phyloP scores from a whole-genome alignment of 805 yeast species.

The Yamadazyma endophytica region DNA sequence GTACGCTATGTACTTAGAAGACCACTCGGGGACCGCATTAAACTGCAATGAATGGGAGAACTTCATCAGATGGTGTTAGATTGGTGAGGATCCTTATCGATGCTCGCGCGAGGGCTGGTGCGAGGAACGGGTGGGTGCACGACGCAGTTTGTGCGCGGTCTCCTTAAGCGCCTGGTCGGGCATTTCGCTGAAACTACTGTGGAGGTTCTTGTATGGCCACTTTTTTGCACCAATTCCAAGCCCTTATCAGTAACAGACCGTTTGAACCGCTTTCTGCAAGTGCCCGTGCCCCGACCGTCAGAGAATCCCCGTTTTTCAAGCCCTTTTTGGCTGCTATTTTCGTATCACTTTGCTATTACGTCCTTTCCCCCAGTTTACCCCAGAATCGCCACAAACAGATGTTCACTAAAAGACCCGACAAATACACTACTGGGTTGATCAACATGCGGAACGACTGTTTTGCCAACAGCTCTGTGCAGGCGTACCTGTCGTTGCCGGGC shows the following conservation, averaged over 20 bases:
- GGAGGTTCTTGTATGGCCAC: too few species aligned
- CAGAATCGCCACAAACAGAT: constrained; percentile 13
- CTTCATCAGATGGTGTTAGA: constrained; percentile 82
- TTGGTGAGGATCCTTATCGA: not conserved
- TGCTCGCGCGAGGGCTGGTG: not conserved
- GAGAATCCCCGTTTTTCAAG: not conserved
- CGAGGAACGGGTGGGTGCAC: constrained; percentile 4
- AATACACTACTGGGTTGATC: constrained; percentile 74
- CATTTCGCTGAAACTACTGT: not conserved
- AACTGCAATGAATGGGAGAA: constrained; percentile 93
- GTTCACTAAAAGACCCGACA: constrained; percentile 60
- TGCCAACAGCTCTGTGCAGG: constrained; percentile 86
- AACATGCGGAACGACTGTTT: constrained; percentile 88
- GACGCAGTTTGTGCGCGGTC: too few species aligned
- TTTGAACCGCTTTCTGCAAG: too few species aligned
- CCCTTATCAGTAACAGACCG: too few species aligned
- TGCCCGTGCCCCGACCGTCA: not conserved
- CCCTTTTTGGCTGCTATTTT: constrained; percentile 1
- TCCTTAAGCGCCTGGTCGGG: too few species aligned
- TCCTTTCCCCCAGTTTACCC: constrained; percentile 8
- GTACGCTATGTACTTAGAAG: constrained; percentile 86
- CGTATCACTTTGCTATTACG: constrained; percentile 6
- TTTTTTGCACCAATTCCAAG: too few species aligned
- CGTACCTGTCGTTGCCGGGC: constrained; percentile 59
- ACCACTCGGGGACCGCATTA: constrained; percentile 98